Percentiles rank a stretch among this genome's conserved stretches.
Conservation (phyloP, 2,329 filamentous ascomycete species). For the Canariomyces notabilis region DNA sequence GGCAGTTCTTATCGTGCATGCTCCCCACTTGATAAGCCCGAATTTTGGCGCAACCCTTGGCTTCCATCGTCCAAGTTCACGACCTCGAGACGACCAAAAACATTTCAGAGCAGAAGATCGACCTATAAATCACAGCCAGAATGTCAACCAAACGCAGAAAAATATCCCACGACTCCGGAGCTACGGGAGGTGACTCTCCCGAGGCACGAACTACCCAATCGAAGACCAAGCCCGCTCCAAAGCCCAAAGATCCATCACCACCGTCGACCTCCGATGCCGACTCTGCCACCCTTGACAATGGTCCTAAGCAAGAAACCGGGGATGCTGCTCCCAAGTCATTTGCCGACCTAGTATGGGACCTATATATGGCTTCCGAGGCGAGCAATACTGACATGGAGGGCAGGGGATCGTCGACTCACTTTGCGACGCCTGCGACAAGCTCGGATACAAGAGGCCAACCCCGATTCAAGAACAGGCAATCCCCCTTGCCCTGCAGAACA, state of each 20-base stretch:
- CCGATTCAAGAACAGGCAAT: conserved; percentile 62
- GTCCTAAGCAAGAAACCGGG: conserved; percentile 22
- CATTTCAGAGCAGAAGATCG: not conserved
- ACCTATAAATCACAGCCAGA: not conserved
- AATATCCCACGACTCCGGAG: conserved; percentile 11
- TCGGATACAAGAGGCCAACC: conserved; percentile 82
- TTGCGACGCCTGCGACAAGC: conserved; percentile 77
- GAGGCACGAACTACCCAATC: conserved; percentile 11
- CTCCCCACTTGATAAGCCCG: conserved; percentile 21
- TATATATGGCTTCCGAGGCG: not conserved
- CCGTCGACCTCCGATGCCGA: conserved; percentile 19
- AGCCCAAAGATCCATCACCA: conserved; percentile 12
- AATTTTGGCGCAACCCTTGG: conserved; percentile 8
- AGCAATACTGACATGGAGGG: not conserved
- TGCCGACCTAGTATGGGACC: conserved; percentile 51
- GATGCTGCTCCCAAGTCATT: conserved; percentile 52
- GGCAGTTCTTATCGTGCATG: conserved; percentile 20
- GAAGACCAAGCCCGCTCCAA: conserved; percentile 14
- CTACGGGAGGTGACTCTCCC: conserved; percentile 3
- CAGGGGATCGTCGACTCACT: conserved; percentile 79
- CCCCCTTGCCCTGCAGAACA: conserved; percentile 62
- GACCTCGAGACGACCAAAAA: no score
- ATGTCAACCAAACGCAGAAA: conserved; percentile 26
- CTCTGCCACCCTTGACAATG: conserved; percentile 23
- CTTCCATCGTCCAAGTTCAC: conserved; percentile 5